Evolutionary conservation across 1,284 basidiomycete species (phyloP).

Genomic region (Sphaerobolus stellatus): DNA sequence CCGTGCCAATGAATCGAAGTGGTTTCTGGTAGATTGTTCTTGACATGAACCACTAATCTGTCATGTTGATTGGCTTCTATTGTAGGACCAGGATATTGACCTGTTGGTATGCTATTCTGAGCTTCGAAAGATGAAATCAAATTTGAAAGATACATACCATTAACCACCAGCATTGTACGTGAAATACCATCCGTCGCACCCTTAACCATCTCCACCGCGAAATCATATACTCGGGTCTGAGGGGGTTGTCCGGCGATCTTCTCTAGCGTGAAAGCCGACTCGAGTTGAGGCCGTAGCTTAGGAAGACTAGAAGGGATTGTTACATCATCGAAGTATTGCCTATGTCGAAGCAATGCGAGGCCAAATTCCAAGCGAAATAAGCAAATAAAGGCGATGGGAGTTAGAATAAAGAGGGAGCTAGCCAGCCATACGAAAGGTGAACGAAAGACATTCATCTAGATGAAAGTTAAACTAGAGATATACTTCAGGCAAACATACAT

Average conservation of each 20-base stretch:
- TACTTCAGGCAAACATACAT: too few relatives aligned
- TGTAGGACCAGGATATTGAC: constrained; percentile 46
- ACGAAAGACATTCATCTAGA: too few relatives aligned
- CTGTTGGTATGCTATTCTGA: constrained; percentile 20
- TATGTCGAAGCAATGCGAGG: too few relatives aligned
- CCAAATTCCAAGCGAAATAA: too few relatives aligned
- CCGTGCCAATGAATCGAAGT: constrained; percentile 48
- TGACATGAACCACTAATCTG: constrained; percentile 41
- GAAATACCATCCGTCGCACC: constrained; percentile 39
- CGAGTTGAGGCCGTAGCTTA: neutral
- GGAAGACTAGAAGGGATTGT: neutral
- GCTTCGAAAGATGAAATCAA: neutral
- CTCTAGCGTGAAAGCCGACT: neutral
- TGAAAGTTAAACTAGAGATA: too few relatives aligned
- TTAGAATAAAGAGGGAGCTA: too few relatives aligned
- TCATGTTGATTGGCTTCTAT: constrained; percentile 50
- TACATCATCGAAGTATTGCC: too few relatives aligned
- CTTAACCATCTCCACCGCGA: constrained; percentile 29
- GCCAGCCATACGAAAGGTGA: too few relatives aligned
- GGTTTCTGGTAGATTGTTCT: constrained; percentile 37
- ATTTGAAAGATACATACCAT: constrained; percentile 29
- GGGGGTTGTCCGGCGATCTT: constrained; percentile 21
- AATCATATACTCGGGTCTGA: constrained; percentile 36
- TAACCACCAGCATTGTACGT: constrained; percentile 45
- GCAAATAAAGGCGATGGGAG: too few relatives aligned